Percentiles rank a stretch among this genome's conserved stretches.
Conservation (phyloP, 2,329 filamentous ascomycete genomes). For the Trichoderma guizhouense region DNA sequence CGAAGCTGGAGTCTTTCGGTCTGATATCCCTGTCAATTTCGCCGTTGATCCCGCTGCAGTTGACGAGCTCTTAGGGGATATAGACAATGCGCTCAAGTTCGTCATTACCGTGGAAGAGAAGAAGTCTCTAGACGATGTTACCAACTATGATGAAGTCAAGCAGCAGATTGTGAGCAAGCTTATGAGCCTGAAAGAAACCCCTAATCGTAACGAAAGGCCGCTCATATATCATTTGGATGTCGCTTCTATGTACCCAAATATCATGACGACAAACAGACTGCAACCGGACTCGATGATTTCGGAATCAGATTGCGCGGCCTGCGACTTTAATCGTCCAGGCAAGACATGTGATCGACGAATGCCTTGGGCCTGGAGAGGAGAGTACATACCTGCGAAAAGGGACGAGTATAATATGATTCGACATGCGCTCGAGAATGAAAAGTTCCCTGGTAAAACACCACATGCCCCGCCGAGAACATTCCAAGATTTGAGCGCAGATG, state of each 20-base stretch:
- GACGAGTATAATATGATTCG: slow-evolving; percentile 99
- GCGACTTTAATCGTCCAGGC: slow-evolving; percentile 95
- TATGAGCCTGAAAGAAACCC: slow-evolving; percentile 70
- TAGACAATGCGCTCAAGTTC: slow-evolving; percentile 87
- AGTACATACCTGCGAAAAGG: slow-evolving; percentile 91
- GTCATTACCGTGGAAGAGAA: slow-evolving; percentile 82
- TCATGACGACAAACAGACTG: slow-evolving; percentile 98
- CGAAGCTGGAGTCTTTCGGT: slow-evolving; percentile 92
- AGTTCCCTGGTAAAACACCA: slow-evolving; percentile 76
- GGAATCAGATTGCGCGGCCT: slow-evolving; percentile 93
- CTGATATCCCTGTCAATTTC: slow-evolving; percentile 94
- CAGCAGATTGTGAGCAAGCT: slow-evolving; percentile 73
- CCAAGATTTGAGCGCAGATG: slow-evolving; percentile 74
- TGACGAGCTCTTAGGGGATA: slow-evolving; percentile 80
- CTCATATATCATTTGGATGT: slow-evolving; percentile 98
- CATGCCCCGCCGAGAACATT: slow-evolving; percentile 71
- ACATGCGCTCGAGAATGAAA: slow-evolving; percentile 85
- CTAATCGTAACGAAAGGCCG: slow-evolving; percentile 79
- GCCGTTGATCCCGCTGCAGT: slow-evolving; percentile 83
- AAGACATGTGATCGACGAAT: slow-evolving; percentile 94
- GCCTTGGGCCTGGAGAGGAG: slow-evolving; percentile 97
- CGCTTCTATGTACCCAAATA: slow-evolving; percentile 99
- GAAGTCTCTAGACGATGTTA: slow-evolving; percentile 73
- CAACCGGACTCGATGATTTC: slow-evolving; percentile 99
- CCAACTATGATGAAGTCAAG: slow-evolving; percentile 81